Percentiles rank a stretch among this genome's conserved stretches.
Conservation (phyloP, 2,329 filamentous ascomycete genomes). For the Aspergillus chevalieri region DNA sequence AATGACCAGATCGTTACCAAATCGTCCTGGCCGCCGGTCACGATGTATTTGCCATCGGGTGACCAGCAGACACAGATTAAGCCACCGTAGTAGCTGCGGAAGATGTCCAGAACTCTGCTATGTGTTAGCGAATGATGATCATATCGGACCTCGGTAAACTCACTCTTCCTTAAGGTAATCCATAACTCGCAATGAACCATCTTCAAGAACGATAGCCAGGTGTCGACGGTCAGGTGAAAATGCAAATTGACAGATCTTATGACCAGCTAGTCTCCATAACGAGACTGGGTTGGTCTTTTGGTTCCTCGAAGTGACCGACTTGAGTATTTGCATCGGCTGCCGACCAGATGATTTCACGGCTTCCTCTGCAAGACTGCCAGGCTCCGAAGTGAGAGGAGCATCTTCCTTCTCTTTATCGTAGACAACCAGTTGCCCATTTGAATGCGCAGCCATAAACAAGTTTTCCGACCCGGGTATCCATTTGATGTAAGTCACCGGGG, state of each 20-base stretch:
- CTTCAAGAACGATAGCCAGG: constrained; percentile 84
- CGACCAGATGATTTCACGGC: constrained; percentile 22
- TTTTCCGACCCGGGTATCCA: constrained; percentile 96
- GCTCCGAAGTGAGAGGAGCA: constrained; percentile 67
- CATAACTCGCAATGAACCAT: constrained; percentile 81
- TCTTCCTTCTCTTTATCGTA: constrained; percentile 98
- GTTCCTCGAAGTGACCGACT: constrained; percentile 88
- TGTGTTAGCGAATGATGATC: constrained; percentile 1
- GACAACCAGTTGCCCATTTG: constrained; percentile 83
- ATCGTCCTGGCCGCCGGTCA: constrained; percentile 94
- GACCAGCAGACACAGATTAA: constrained; percentile 95
- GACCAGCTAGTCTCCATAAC: constrained; percentile 86
- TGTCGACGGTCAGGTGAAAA: constrained; percentile 87
- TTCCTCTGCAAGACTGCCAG: constrained; percentile 20
- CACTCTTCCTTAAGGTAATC: constrained; percentile 88
- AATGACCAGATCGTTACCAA: constrained; percentile 94
- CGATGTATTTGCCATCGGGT: constrained; percentile 88
- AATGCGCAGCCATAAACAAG: constrained; percentile 83
- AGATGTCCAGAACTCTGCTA: constrained; percentile 76
- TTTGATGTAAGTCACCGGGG: constrained; percentile 76
- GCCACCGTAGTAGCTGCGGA: constrained; percentile 87
- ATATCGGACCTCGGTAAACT: constrained; percentile 22
- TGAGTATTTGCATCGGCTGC: constrained; percentile 62
- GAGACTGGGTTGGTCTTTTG: constrained; percentile 91
- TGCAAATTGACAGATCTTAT: constrained; percentile 81